phyloP scores from a whole-genome alignment of 331 rosid species.

The Phaseolus coccineus region DNA sequence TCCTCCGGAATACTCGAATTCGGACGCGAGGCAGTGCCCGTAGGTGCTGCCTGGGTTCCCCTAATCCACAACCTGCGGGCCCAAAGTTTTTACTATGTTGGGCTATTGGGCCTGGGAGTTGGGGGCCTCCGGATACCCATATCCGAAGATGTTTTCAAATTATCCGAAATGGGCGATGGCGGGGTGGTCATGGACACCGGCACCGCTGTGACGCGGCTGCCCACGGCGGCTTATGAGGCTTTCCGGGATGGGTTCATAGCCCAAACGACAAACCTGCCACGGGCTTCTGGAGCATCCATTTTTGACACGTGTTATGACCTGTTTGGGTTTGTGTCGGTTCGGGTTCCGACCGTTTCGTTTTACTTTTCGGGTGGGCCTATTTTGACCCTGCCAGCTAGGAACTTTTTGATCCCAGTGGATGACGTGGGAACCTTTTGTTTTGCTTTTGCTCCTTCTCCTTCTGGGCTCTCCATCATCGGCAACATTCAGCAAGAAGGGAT shows the following conservation, averaged over 20 bases:
- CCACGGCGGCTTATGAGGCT: constrained; percentile 70
- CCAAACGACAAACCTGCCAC: constrained; percentile 79
- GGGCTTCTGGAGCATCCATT: constrained; percentile 68
- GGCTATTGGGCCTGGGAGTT: constrained; percentile 83
- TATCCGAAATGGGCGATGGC: constrained; percentile 67
- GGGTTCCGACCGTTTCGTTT: constrained; percentile 92
- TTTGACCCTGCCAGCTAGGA: constrained; percentile 88
- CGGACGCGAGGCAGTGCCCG: constrained; percentile 85
- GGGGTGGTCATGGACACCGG: constrained; percentile 99
- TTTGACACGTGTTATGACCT: constrained; percentile 86
- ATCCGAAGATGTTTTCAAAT: constrained; percentile 64
- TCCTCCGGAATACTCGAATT: constrained; percentile 70
- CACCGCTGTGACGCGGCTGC: constrained; percentile 88
- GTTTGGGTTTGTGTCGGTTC: constrained; percentile 84
- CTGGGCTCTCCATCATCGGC: constrained; percentile 81
- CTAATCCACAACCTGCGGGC: constrained; percentile 66
- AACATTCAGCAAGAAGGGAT: constrained; percentile 97
- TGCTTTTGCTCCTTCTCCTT: constrained; percentile 76
- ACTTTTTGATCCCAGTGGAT: constrained; percentile 85
- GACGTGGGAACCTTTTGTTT: constrained; percentile 86
- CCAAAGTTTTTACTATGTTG: constrained; percentile 78
- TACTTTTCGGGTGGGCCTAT: constrained; percentile 87
- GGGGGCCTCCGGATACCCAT: constrained; percentile 74
- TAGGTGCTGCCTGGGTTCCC: constrained; percentile 92
- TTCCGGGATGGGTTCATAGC: constrained; percentile 70